Evolutionary conservation across 495 filamentous ascomycete species (phyloP).

Genomic region (Daldinia concentrica): DNA sequence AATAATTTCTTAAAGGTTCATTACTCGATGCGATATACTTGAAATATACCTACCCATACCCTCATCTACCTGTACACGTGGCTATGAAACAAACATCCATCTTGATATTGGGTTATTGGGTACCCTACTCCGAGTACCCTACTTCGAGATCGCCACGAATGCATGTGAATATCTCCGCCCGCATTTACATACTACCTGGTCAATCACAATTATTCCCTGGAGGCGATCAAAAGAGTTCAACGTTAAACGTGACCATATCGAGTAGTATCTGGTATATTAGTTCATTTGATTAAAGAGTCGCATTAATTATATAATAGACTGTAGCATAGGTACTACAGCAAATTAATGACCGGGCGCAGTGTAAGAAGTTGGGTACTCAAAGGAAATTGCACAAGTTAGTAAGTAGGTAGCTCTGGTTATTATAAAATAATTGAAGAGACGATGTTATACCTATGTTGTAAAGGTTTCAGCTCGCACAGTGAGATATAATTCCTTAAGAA

Average conservation of each 20-base stretch:
- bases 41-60: neutral
- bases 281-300: neutral
- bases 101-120: constrained; percentile 9
- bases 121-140: neutral
- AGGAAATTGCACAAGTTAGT: neutral
- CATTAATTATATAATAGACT: neutral
- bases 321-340: neutral
- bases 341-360: too few relatives aligned
- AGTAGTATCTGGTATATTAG: neutral
- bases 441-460: neutral
- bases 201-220: neutral
- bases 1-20: neutral
- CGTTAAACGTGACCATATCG: neutral
- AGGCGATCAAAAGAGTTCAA: neutral
- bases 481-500: neutral
- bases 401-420: neutral
- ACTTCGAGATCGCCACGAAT: constrained; percentile 17
- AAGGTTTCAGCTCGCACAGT: neutral
- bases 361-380: too few relatives aligned
- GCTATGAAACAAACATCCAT: constrained; percentile 35
- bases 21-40: constrained; percentile 19
- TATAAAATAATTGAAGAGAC: neutral
- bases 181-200: neutral
- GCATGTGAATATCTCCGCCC: constrained; percentile 33
- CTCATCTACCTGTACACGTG: constrained; percentile 37